Evolutionary conservation across 2,329 filamentous ascomycete species (phyloP), one percentile per base, ranked within the genome.

Genomic region (Curvularia eragrostidis): DNA sequence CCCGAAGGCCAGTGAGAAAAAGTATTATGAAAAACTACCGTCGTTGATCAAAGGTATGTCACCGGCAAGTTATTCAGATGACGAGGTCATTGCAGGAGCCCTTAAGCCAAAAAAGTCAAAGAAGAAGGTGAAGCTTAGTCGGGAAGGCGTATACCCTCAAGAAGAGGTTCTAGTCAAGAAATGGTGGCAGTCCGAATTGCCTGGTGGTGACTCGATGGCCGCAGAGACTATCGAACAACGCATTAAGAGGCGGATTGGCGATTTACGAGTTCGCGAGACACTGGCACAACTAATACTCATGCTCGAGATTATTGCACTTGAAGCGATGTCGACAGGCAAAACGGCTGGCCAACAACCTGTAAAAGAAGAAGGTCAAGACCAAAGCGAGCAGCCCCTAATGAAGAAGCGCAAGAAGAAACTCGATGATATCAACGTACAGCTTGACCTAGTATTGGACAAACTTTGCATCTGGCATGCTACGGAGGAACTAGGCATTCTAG

Each of bases 381-480:
- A 66, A 41, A 53, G 44, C 23, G 61, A 63, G 47, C 63, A 62
- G 43, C 24, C 46, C 5, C 65, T 64, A 30, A 59, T 65, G 34
- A 83, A 69, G 72, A 82, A 64, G 65, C 71, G 70, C 7, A 79
- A 78, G 61, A 88, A 85, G 74, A 90, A 89, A 66, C 85, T 85
- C 54, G 85, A 89, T 63, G 87, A 92, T 65, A 78, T 91, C 6
- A 82, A 83, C 1, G 78, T 87, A 7, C 81, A 91, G 19, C 80
- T 93, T 4, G 91, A 94, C 69, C 81, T 92, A 0, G 85, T 93
- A 50, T 85, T 91, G 7, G 91, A 95, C 74, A 87, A 89, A 46
- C 79, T 95, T 23, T 91, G 89, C 67, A 95, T 95, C 58, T 94
- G 91, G 91, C 89, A 93, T 70, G 91, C 90, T 3, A 88, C 91